A percentile compares a stretch with the other conserved stretches of the same genome.
Evolutionary conservation across 805 yeast species (phyloP).

Genomic region (Zygosaccharomyces bailii): DNA sequence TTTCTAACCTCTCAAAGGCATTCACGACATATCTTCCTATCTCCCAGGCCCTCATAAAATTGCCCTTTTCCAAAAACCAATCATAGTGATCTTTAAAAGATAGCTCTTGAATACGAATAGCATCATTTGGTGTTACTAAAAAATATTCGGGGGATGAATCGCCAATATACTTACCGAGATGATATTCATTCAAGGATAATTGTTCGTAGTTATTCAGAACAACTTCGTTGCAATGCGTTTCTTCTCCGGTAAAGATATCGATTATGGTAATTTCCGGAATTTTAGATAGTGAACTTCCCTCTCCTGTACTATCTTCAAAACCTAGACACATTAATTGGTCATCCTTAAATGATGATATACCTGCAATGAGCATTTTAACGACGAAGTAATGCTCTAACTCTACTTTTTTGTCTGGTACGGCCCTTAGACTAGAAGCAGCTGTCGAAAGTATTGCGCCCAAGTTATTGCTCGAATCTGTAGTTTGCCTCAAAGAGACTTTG

Average conservation of each 20-base stretch:
- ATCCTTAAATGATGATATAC: slow-evolving; percentile 71
- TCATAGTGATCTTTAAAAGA: slow-evolving; percentile 62
- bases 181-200: slow-evolving; percentile 78
- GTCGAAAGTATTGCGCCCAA: slow-evolving; percentile 36
- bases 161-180: slow-evolving; percentile 50
- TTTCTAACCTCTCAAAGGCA: slow-evolving; percentile 47
- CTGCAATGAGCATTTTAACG: slow-evolving; percentile 57
- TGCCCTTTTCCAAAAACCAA: slow-evolving; percentile 62
- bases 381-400: slow-evolving; percentile 38
- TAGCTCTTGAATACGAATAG: slow-evolving; percentile 69
- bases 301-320: slow-evolving; percentile 16
- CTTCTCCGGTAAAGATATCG: slow-evolving; percentile 63
- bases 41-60: slow-evolving; percentile 71
- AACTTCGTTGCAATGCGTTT: slow-evolving; percentile 74
- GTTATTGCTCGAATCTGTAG: slow-evolving; percentile 20
- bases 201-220: slow-evolving; percentile 53
- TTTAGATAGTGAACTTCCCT: slow-evolving; percentile 45
- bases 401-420: slow-evolving; percentile 42
- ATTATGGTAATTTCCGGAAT: slow-evolving; percentile 76
- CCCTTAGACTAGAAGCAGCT: slow-evolving; percentile 47
- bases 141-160: slow-evolving; percentile 47
- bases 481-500: slow-evolving; percentile 40
- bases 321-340: slow-evolving; percentile 53
- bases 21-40: slow-evolving; percentile 59
- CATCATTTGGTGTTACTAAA: slow-evolving; percentile 78